Evolutionary conservation across 345 rosid species (phyloP), one percentile per base, ranked within the genome.

Genomic region (thale cress (Arabidopsis thaliana)): DNA sequence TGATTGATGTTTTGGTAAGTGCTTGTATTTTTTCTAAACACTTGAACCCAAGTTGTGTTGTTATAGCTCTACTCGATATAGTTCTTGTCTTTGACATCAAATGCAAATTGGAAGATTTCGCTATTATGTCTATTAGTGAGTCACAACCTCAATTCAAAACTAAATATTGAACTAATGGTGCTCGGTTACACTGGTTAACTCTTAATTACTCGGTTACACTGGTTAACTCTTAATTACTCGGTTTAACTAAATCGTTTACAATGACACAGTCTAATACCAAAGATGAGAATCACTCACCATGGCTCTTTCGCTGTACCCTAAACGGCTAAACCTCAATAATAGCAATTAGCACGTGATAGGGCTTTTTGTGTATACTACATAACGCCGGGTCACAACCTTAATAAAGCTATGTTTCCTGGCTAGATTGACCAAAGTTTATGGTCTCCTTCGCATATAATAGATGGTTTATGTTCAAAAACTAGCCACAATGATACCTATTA

Each of bases 261-360:
- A 45, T 45, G 8, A n/a, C 1, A 14, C 49, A 5, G 20, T 13
- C 20, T 44, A 44, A 44, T 44, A 44, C 46, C 46, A 48, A 48
- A 16, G 79, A 76, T 89, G 94, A 0, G 98, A 93, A 20, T 86
- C 94, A 48, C 79, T 91, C 68, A 88, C 94, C 36, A 89, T 89
- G 96, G 93, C 97, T 73, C 92, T 89, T 89, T 76, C 89, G 97
- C 72, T 88, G 94, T 93, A 91, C 91, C 98, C 93, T 87, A 3
- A 2, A 37, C 20, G 91, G 97, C 93, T 87, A 3, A 2, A 37
- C 20, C 20, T 45, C 22, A n/a, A n/a, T 12, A 7, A 23, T 24
- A 16, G 11, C 46, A 63, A 57, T 64, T 71, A 9, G 38, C 33
- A 59, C 25, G 56, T n/a, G n/a, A 2, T 32, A 1, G 57, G n/a